Evolutionary conservation across 108 stramenopile genomes (phyloP).

Genomic region (Fistulifera pelliculosa): DNA sequence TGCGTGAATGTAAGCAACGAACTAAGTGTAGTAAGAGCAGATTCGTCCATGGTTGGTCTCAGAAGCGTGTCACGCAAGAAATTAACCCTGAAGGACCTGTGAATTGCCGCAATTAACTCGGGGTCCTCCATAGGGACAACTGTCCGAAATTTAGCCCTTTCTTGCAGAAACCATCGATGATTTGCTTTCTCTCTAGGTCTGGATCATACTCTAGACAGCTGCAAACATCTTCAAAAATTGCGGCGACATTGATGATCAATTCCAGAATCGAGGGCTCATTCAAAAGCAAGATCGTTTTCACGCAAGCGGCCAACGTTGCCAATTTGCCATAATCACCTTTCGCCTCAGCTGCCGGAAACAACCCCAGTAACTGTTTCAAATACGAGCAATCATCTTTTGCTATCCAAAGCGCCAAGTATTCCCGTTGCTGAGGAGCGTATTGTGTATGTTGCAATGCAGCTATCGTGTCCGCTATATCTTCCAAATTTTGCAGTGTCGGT

Average conservation of each 20-base stretch:
- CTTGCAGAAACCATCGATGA: conserved; percentile 66
- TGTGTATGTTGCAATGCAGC: conserved; percentile 40
- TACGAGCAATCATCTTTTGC: conserved; percentile 71
- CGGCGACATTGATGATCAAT: conserved; percentile 50
- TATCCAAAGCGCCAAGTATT: conserved; percentile 58
- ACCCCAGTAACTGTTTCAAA: conserved; percentile 41
- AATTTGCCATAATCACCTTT: conserved; percentile 38
- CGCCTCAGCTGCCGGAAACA: conserved; percentile 57
- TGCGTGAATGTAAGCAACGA: conserved; percentile 74
- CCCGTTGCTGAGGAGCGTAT: conserved; percentile 34
- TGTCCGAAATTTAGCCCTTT: conserved; percentile 66
- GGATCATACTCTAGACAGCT: conserved; percentile 77
- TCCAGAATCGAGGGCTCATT: conserved; percentile 87
- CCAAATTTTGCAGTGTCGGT: conserved; percentile 52
- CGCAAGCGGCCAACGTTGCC: conserved; percentile 58
- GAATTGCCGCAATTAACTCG: conserved; percentile 56
- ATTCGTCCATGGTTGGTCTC: conserved; percentile 85
- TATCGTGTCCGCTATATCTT: conserved; percentile 59
- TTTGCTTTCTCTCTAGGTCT: conserved; percentile 73
- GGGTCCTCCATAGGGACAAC: conserved; percentile 74
- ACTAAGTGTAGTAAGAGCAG: conserved; percentile 66
- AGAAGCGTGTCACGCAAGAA: conserved; percentile 71
- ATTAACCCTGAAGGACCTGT: conserved; percentile 75
- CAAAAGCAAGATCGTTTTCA: conserved; percentile 73
- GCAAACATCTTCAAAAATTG: conserved; percentile 63